Evolutionary conservation across 2,329 filamentous ascomycete species (phyloP), one percentile per base, ranked within the genome.

Genomic region (Exophiala xenobiotica): DNA sequence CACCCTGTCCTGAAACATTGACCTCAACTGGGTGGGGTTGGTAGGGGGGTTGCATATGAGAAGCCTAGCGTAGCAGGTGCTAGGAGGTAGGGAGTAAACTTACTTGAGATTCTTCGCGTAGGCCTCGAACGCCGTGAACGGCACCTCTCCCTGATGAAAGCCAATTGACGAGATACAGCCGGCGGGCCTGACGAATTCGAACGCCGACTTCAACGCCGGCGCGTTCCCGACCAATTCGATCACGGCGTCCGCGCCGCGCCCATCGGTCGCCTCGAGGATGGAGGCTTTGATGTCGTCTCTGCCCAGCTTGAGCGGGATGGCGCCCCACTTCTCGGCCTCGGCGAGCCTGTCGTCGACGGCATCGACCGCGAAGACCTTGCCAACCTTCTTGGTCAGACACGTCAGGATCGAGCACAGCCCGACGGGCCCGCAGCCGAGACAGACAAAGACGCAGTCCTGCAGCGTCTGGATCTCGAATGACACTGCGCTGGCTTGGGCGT

Each of bases 391-490:
- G 1, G 52, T 38, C 56, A 95, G 83, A 4, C 87, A 85, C 0
- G 77, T 82, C 65, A 86, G 85, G 2, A 82, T 82, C 2, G 82
- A 80, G 78, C 86, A 83, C 2, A 85, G 65, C 1, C 83, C 82
- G 1, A 86, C 81, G 0, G 83, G 82, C 0, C 82, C 81, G 2
- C 78, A 80, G 0, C 82, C 83, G 46, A 85, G 85, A 2, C 85
- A 76, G 1, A 81, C 82, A 2, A 86, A 75, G 0, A 85, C 49
- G 4, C 33, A 29, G 12, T 42, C 44, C 19, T 40, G 12, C 4
- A 45, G 26, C 6, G 24, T 16, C 16, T 52, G 49, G 20, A 18
- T 18, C 18, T 47, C 7, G 14, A 35, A n/a, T n/a, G n/a, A n/a
- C n/a, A n/a, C n/a, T n/a, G n/a, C n/a, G n/a, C n/a, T n/a, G 16